phyloP scores from a whole-genome alignment of 371 early-diverging fungal genomes.

The Dichotomocladium elegans region DNA sequence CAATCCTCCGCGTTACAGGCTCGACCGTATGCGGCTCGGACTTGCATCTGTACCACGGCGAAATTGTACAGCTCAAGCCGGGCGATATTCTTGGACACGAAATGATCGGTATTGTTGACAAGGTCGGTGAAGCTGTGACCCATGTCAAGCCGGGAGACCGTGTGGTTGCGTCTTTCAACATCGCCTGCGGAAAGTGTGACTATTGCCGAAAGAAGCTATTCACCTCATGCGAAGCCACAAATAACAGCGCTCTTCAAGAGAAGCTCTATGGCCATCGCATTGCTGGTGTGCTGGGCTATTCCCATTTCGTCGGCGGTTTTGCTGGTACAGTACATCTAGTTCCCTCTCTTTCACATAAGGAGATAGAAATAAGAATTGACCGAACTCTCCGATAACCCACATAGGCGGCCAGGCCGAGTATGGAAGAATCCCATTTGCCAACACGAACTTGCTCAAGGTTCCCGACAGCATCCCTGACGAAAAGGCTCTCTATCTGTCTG shows the following conservation, averaged over 20 bases:
- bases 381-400: too few species aligned
- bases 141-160: slow-evolving; percentile 48
- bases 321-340: slow-evolving; percentile 12
- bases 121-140: slow-evolving; percentile 40
- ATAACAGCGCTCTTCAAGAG: slow-evolving; percentile 50
- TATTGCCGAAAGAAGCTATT: slow-evolving; percentile 42
- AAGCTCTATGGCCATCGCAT: slow-evolving; percentile 54
- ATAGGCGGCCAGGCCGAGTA: slow-evolving; percentile 59
- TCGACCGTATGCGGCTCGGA: slow-evolving; percentile 64
- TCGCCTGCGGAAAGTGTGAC: slow-evolving; percentile 58
- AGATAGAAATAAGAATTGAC: not conserved
- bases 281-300: slow-evolving; percentile 55
- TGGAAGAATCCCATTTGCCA: slow-evolving; percentile 53
- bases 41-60: slow-evolving; percentile 54
- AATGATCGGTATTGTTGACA: slow-evolving; percentile 50
- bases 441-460: slow-evolving; percentile 53
- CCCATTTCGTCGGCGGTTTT: slow-evolving; percentile 39
- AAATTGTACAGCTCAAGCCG: slow-evolving; percentile 46
- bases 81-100: slow-evolving; percentile 62
- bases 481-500: slow-evolving; percentile 53
- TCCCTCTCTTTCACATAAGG: not conserved
- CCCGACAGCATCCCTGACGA: slow-evolving; percentile 49
- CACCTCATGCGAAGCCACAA: slow-evolving; percentile 53
- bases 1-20: slow-evolving; percentile 48
- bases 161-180: slow-evolving; percentile 49